Conservation (phyloP, 2,329 filamentous ascomycete species). For the Herpotrichia juniperi region DNA sequence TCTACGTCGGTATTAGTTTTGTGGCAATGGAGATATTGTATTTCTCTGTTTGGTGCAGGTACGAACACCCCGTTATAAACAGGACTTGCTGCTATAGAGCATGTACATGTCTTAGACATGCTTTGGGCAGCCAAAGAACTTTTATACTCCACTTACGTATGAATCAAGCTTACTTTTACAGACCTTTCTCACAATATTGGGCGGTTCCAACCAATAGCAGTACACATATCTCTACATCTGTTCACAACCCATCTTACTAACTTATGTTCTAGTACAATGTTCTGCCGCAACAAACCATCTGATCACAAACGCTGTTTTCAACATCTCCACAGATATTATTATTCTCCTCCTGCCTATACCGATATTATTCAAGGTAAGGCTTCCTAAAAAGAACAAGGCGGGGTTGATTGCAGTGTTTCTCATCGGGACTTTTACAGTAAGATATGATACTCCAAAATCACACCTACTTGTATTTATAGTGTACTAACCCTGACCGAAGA, state of each 20-base stretch:
- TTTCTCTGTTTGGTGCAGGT: slow-evolving; percentile 62
- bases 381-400: slow-evolving; percentile 57
- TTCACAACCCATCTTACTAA: not conserved
- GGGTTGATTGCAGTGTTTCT: slow-evolving; percentile 62
- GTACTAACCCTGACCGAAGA: slow-evolving; percentile 26
- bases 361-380: slow-evolving; percentile 50
- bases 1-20: slow-evolving; percentile 55
- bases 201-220: slow-evolving; percentile 50
- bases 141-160: too few relatives aligned
- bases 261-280: slow-evolving; percentile 45
- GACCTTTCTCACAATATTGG: slow-evolving; percentile 56
- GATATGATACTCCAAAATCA: not conserved
- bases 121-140: too few relatives aligned
- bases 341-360: slow-evolving; percentile 56
- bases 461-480: slow-evolving; percentile 8
- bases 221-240: slow-evolving; percentile 11
- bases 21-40: slow-evolving; percentile 57
- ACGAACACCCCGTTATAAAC: too few relatives aligned
- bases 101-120: too few relatives aligned
- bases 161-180: too few relatives aligned
- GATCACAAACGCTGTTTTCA: slow-evolving; percentile 49
- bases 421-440: slow-evolving; percentile 53
- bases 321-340: slow-evolving; percentile 54
- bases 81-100: too few relatives aligned
- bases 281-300: slow-evolving; percentile 48